Evolutionary conservation across 176 grass and related monocot species (phyloP).

Genomic region (Ensete ventricosum): DNA sequence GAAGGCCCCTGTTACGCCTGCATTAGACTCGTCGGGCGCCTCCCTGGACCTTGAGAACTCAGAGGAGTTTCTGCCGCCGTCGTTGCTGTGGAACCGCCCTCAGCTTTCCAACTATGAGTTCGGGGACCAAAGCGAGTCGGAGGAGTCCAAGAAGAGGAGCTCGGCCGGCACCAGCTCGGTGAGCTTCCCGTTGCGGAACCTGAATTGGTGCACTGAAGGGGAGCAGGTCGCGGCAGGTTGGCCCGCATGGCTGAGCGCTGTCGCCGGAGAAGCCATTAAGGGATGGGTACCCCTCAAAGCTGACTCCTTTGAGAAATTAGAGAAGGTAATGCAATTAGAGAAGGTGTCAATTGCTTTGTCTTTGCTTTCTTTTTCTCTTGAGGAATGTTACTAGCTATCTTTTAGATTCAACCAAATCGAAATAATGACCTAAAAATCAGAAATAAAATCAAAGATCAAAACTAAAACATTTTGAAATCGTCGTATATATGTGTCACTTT

Average conservation of each 20-base stretch:
- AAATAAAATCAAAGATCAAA: no score
- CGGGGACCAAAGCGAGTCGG: conserved; percentile 8
- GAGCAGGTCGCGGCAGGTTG: conserved; percentile 70
- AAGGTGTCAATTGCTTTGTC: neutral
- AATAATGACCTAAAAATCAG: no score
- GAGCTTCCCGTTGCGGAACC: conserved; percentile 21
- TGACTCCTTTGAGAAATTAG: conserved; percentile 78
- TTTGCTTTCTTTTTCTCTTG: no score
- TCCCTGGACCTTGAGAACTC: conserved; percentile 18
- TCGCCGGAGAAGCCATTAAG: conserved; percentile 75
- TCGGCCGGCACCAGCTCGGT: neutral
- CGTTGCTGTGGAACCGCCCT: conserved; percentile 30
- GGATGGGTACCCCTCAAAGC: conserved; percentile 74
- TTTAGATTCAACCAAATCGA: no score
- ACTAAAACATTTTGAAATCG: no score
- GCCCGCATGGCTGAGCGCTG: conserved; percentile 67
- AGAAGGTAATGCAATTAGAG: conserved; percentile 23
- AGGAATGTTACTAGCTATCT: no score
- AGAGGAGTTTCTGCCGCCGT: conserved; percentile 24
- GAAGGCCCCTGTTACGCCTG: conserved; percentile 44
- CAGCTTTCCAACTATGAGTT: conserved; percentile 4
- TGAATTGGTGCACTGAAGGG: conserved; percentile 34
- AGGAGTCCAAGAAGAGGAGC: conserved; percentile 21
- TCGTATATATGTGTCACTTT: no score
- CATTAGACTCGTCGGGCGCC: conserved; percentile 27